Evolutionary conservation across 2,329 filamentous ascomycete species (phyloP), one percentile per base, ranked within the genome.

Genomic region (Huntiella moniliformis): DNA sequence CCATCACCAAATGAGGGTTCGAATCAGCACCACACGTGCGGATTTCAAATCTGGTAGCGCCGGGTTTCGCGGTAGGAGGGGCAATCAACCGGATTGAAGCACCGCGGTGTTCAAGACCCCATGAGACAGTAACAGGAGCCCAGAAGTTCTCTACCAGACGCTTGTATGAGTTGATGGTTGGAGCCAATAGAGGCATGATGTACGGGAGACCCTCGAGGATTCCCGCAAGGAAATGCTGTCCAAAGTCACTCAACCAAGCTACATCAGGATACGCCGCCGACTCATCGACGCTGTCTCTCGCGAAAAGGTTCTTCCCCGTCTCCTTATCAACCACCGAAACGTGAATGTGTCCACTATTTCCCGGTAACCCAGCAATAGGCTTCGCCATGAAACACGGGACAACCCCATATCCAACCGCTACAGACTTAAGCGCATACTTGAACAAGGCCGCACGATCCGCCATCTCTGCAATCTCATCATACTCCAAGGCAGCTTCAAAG

Each of bases 321-420:
- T 73, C 64, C 52, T 73, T 70, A 57, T 88, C 82, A 13, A 88
- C 78, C 7, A 98, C 67, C 1, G 88, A 96, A 51, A 96, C 70
- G 60, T 98, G 91, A 70, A 94, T 88, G 60, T 98, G 91, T 1
- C 91, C 91, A 52, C 82, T 91, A 66, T 96, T 96, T 40, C 91
- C 91, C 0, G 91, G 91, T 0, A 96, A 67, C 0, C 87, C 86
- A 55, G 92, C 74, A 53, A 82, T 78, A 2, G 91, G 91, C 63
- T 98, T 98, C 12, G 91, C 91, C 91, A 98, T 98, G 67, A 98
- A 98, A 62, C 84, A 93, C 0, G 91, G 91, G 0, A 85, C 94
- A 57, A 98, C 93, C 53, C 84, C 85, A 59, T 86, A 83, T 57
- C 84, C 81, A 47, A 77, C 81, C 38, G 83, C 84, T 35, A 94